These are phyloP conservation scores for Arctium minus DNA, from an alignment of 129 eudicot species.

Conservation along the genomic window DNA sequence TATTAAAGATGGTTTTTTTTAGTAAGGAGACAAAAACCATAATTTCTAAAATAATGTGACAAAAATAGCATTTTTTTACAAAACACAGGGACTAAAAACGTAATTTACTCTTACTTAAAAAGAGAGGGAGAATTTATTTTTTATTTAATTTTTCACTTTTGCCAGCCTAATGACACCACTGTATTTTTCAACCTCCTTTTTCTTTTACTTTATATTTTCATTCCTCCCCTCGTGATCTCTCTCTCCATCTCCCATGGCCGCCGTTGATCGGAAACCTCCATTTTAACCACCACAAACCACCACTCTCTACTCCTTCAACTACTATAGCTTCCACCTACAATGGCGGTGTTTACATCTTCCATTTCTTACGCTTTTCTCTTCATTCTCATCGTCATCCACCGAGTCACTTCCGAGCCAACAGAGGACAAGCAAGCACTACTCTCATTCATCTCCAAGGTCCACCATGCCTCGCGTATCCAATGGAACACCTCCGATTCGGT, in stretches of 20 bases:
- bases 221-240: conserved; percentile 26
- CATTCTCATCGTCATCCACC: neutral
- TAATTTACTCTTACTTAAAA: no score
- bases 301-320: neutral
- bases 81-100: no score
- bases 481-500: conserved; percentile 61
- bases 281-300: conserved; percentile 6
- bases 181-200: neutral
- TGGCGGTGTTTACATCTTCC: neutral
- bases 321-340: neutral
- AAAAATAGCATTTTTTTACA: no score
- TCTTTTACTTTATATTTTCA: neutral
- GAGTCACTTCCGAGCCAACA: conserved; percentile 56
- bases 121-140: no score
- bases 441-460: conserved; percentile 47
- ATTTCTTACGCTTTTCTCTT: neutral
- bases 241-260: conserved; percentile 22
- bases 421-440: conserved; percentile 76
- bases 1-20: no score
- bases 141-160: neutral
- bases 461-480: conserved; percentile 51
- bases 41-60: no score
- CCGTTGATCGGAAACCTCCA: conserved; percentile 32
- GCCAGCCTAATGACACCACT: conserved; percentile 27
- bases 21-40: no score